Base-by-base conservation (phyloP, 1,284 basidiomycete species). In the Papiliotrema flavescens region DNA sequence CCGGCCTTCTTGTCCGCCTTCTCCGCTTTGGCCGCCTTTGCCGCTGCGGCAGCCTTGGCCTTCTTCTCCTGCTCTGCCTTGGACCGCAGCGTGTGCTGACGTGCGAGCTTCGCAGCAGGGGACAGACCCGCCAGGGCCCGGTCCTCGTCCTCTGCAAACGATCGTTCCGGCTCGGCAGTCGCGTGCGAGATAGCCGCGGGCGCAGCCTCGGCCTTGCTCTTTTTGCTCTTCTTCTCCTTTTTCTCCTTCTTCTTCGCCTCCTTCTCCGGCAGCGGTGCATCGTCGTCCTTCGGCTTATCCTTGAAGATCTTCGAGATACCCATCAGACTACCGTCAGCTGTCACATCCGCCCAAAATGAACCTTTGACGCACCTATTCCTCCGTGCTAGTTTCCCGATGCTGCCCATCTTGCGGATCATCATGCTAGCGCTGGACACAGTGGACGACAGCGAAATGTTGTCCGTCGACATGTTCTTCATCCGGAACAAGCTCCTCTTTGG, bases 361-460 rank as follows among this genome's bases (percentile, higher is more conserved):
- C 8, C 2, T 32, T 1, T 13, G 8, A 37, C 24, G 13, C 34
- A 73, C 74, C 71, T 90, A 73, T 94, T 94, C 42, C 91, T 82
- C 53, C 91, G 80, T 6, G 91, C 90, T n/a, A 96, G 81, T 76
- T 89, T 91, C 45, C 92, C 91, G 74, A 97, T 86, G 51, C 87
- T 87, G 28, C 95, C 94, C 49, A 98, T 85, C 79, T 96, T 98
- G 65, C 95, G 85, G 67, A 98, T 95, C 85, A 98, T 96, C 74
- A 98, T 89, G 55, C 89, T 92, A 8, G 94, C 95, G 52, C 89
- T 92, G 59, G 88, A 91, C 64, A 97, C 94, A 42, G 95, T 97
- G n/a, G 90, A 95, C 32, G 88, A 90, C 49, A 98, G 84, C 34
- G 92, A 96, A 60, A 98, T 95, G 76, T 98, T 98, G 76, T 98